Base-by-base conservation (phyloP, 2,329 filamentous ascomycete species). In the Colletotrichum gloeosporioides region DNA sequence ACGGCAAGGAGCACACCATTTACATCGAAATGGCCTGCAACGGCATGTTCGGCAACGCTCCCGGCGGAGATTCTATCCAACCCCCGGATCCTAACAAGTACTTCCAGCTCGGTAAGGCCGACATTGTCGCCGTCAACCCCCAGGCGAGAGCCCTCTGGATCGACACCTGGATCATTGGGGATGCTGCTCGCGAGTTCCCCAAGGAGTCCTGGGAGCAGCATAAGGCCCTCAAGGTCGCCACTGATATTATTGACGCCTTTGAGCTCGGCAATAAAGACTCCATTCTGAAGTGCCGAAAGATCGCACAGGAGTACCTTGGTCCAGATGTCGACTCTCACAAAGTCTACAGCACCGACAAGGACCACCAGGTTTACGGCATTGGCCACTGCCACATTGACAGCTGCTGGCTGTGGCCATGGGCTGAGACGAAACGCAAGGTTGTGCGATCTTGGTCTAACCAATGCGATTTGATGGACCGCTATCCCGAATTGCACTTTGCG, bases 1-100 rank as follows among this genome's bases (percentile, higher is more conserved):
- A 98, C 83, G 96, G 95, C 69, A 93, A 96, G 83, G 92, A 96
- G 81, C 96, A 99, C 84, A 92, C 90, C 22, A 95, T 99, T 81
- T 99, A 98, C 84, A 93, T 99, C 78, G 97, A 99, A 87, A 98
- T 99, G 95, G 97, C 97, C 25, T 99, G 97, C 87, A 99, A 99
- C 84, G 93, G 94, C 84, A 99, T 99, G 96, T 99, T 99, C 86
- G 97, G 97, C 80, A 98, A 98, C 83, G 94, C 96, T 0, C 90
- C 94, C 0, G 94, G 94, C 25, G 95, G 95, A 31, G 95, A 98
- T 83, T 92, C 90, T 36, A 99, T 98, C 79, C 95, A 98, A 83
- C 96, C 97, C 16, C 97, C 97, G 0, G 89, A 94, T 76, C 94
- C 95, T n/a, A 92, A 98, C 87, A 94, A 90, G 80, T 95, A 94